Conservation (phyloP, 345 rosid species). For the Orychophragmus violaceus region DNA sequence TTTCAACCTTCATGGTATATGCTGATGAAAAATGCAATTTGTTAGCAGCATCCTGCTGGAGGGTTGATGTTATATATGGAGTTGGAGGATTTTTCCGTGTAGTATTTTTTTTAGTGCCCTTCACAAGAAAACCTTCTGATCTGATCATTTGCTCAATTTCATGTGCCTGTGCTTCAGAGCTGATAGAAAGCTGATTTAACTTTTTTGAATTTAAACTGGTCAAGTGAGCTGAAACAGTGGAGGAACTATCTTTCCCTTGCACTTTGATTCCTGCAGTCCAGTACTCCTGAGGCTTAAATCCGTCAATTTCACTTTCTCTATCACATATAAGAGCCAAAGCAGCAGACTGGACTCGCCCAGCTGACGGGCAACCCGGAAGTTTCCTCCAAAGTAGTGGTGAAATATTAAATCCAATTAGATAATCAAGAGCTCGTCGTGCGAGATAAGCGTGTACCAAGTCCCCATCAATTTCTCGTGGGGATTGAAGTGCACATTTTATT, state of each 20-base stretch:
- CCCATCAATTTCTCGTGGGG: conserved; percentile 78
- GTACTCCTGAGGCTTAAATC: conserved; percentile 76
- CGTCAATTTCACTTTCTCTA: conserved; percentile 87
- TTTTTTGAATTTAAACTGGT: conserved; percentile 58
- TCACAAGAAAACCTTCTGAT: conserved; percentile 48
- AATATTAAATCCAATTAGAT: conserved; percentile 88
- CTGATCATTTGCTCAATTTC: conserved; percentile 52
- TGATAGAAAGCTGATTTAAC: conserved; percentile 69
- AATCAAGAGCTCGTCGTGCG: conserved; percentile 96
- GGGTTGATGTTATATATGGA: conserved; percentile 94
- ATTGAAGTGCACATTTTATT: conserved; percentile 66
- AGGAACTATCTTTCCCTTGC: conserved; percentile 31
- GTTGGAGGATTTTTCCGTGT: conserved; percentile 73
- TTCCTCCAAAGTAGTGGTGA: conserved; percentile 96
- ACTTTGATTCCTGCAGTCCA: conserved; percentile 66
- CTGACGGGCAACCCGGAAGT: conserved; percentile 96
- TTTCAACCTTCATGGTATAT: conserved; percentile 82
- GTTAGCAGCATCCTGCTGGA: conserved; percentile 99
- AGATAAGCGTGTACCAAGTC: conserved; percentile 92
- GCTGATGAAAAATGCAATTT: conserved; percentile 66
- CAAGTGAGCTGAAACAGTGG: conserved; percentile 54
- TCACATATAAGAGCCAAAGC: conserved; percentile 89
- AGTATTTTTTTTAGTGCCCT: conserved; percentile 47
- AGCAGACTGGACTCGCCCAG: conserved; percentile 98
- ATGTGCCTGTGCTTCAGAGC: conserved; percentile 50